Evolutionary conservation across 805 yeast species (phyloP).

Genomic region (Candida gorgasii): DNA sequence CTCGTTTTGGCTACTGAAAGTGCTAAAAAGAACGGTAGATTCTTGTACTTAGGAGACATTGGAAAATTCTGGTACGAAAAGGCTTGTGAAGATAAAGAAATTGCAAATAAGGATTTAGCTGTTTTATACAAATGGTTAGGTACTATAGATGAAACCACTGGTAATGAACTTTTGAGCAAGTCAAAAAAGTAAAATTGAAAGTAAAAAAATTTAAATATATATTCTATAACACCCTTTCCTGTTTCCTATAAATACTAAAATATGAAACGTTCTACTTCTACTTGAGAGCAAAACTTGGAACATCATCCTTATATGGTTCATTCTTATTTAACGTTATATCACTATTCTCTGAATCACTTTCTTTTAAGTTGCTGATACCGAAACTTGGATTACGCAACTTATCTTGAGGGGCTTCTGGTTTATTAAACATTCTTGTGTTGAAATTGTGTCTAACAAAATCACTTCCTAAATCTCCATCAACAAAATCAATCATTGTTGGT

Average conservation of each 20-base stretch:
- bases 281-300: slow-evolving; percentile 12
- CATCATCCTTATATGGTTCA: slow-evolving; percentile 7
- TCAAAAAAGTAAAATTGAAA: background rate
- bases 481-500: slow-evolving; percentile 23
- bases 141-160: slow-evolving; percentile 9
- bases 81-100: slow-evolving; percentile 42
- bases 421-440: slow-evolving; percentile 17
- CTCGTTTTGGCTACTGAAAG: slow-evolving; percentile 43
- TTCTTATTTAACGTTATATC: slow-evolving; percentile 2
- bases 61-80: slow-evolving; percentile 42
- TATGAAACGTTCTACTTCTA: background rate
- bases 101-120: slow-evolving; percentile 42
- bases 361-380: slow-evolving; percentile 14
- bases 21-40: slow-evolving; percentile 35
- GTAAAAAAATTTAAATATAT: background rate
- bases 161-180: slow-evolving; percentile 7
- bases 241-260: background rate
- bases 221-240: background rate
- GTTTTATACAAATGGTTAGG: slow-evolving; percentile 47
- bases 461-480: slow-evolving; percentile 28
- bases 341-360: slow-evolving; percentile 8
- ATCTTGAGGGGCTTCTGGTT: background rate
- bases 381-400: slow-evolving; percentile 19
- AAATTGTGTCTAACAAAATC: slow-evolving; percentile 15
- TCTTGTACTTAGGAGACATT: slow-evolving; percentile 39